Conservation (phyloP, 331 rosid species). For the Malus hybrid region DNA sequence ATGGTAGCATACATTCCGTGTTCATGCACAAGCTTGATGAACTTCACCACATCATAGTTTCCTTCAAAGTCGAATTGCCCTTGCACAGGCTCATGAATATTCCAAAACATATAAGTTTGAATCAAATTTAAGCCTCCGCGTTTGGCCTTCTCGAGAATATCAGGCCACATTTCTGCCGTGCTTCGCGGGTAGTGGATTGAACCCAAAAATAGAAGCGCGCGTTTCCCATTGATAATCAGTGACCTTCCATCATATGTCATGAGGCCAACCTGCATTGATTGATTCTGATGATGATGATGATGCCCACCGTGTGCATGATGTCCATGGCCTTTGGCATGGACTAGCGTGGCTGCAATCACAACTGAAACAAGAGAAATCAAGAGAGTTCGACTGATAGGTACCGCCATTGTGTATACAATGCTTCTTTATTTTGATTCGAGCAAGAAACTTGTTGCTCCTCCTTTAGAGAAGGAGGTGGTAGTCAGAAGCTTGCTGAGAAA, state of each 20-base stretch:
- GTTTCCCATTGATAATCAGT: constrained; percentile 45
- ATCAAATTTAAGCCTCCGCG: constrained; percentile 61
- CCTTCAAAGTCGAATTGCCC: constrained; percentile 53
- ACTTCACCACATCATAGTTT: constrained; percentile 48
- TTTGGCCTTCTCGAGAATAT: constrained; percentile 37
- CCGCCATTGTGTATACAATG: background rate
- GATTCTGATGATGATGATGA: background rate
- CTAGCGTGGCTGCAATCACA: background rate
- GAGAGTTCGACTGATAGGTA: background rate
- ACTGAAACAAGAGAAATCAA: background rate
- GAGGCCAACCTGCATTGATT: background rate
- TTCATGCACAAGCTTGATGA: constrained; percentile 29
- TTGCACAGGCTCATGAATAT: constrained; percentile 46
- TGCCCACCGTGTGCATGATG: background rate
- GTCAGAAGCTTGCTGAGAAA: background rate
- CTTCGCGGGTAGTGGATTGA: constrained; percentile 66
- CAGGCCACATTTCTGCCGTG: constrained; percentile 60
- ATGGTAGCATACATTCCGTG: constrained; percentile 43
- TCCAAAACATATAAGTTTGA: constrained; percentile 75
- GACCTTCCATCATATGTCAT: constrained; percentile 59
- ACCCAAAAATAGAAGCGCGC: constrained; percentile 54
- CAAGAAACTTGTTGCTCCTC: background rate
- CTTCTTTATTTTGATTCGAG: background rate
- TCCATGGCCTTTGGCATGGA: background rate
- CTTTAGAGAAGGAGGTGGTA: background rate